These are phyloP conservation scores for Hortaea werneckii DNA, from an alignment of 2,329 filamentous ascomycete species.

Conservation along the genomic window DNA sequence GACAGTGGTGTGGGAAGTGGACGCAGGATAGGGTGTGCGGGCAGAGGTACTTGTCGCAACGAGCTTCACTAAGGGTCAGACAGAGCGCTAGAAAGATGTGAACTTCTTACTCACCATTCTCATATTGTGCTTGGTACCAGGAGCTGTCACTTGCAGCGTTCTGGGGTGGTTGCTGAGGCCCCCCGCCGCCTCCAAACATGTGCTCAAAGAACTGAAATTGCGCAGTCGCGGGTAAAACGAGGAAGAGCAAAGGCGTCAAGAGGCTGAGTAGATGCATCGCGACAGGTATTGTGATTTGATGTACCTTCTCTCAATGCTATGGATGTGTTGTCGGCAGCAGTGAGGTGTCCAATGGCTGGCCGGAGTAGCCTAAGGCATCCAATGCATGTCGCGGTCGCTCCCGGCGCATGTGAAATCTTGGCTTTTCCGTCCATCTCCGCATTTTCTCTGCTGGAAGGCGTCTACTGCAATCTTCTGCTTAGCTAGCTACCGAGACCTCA, in stretches of 20 bases:
- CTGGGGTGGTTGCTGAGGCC: conserved; percentile 51
- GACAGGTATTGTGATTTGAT: background rate
- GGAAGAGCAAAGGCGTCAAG: conserved; percentile 42
- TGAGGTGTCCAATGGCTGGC: too few species aligned
- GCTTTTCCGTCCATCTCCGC: too few species aligned
- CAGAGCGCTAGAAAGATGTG: background rate
- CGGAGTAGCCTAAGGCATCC: too few species aligned
- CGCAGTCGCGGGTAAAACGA: conserved; percentile 51
- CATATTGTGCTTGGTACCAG: conserved; percentile 66
- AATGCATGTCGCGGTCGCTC: too few species aligned
- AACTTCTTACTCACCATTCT: conserved; percentile 42
- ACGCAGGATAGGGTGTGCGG: conserved; percentile 91
- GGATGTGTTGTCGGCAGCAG: too few species aligned
- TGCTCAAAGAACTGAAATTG: conserved; percentile 98
- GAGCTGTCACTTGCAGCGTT: conserved; percentile 77
- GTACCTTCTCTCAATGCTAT: too few species aligned
- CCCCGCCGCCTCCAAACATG: conserved; percentile 66
- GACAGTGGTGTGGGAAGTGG: conserved; percentile 93
- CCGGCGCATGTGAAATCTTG: too few species aligned
- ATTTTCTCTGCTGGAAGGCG: too few species aligned
- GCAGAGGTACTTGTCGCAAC: conserved; percentile 88
- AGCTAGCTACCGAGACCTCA: too few species aligned
- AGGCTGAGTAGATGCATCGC: conserved; percentile 26
- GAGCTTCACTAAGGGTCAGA: conserved; percentile 40
- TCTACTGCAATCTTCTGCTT: too few species aligned